Conservation (phyloP, 208 protist species). For the Wallacemonas sp. region DNA sequence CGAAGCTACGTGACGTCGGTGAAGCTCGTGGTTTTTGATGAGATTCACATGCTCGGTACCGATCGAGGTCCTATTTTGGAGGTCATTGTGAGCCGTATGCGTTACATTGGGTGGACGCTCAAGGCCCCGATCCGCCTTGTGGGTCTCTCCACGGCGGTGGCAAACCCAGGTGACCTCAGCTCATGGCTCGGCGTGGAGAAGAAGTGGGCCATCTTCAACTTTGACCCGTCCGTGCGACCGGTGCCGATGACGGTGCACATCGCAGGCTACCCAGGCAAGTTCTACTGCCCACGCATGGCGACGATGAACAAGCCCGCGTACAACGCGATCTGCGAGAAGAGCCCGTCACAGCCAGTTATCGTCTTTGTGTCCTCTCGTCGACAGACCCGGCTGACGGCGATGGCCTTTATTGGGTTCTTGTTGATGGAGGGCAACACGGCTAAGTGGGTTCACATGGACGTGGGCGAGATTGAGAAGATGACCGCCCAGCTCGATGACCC, state of each 20-base stretch:
- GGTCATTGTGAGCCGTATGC: conserved; percentile 98
- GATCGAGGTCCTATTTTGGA: conserved; percentile 99
- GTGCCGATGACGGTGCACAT: conserved; percentile 98
- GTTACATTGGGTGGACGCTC: conserved; percentile 96
- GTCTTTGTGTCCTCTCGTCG: conserved; percentile 99
- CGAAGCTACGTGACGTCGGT: conserved; percentile 95
- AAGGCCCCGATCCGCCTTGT: conserved; percentile 95
- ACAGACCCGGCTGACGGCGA: conserved; percentile 98
- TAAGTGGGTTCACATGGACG: conserved; percentile 92
- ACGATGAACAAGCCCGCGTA: conserved; percentile 99
- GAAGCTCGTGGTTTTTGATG: conserved; percentile 97
- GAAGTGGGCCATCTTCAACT: conserved; percentile 97
- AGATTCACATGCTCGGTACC: conserved; percentile 99
- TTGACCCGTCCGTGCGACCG: conserved; percentile 97
- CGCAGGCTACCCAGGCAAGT: conserved; percentile 95
- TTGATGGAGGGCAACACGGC: conserved; percentile 91
- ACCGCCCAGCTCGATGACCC: conserved; percentile 77
- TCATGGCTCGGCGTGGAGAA: conserved; percentile 98
- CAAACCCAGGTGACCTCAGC: conserved; percentile 98
- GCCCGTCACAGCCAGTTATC: conserved; percentile 95
- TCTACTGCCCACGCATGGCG: conserved; percentile 99
- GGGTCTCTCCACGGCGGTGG: conserved; percentile 98
- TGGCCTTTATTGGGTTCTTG: conserved; percentile 96
- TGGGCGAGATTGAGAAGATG: conserved; percentile 86
- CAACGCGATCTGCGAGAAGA: conserved; percentile 95